A percentile compares a stretch with the other conserved stretches of the same genome.
Conservation (phyloP, 2,329 filamentous ascomycete genomes). For the Fusarium concolor region DNA sequence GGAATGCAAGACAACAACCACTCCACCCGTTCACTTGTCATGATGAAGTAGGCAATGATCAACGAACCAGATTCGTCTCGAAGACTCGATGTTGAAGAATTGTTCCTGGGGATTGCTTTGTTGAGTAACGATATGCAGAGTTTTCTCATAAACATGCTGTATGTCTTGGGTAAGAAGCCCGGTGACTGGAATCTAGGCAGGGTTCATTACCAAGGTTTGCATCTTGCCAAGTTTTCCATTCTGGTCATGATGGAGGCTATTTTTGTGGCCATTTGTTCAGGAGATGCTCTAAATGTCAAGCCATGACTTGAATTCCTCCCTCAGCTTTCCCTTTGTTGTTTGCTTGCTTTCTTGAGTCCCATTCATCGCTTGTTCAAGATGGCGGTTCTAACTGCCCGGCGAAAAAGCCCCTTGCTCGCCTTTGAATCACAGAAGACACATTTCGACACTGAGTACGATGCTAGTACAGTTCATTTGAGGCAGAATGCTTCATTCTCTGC, state of each 20-base stretch:
- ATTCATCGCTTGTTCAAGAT: neutral
- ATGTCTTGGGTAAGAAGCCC: neutral
- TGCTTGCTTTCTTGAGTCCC: neutral
- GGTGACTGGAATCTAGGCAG: no score
- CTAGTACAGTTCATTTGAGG: neutral
- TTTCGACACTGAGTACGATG: neutral
- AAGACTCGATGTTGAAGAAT: neutral
- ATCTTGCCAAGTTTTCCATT: no score
- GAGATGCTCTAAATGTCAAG: no score
- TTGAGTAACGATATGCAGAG: neutral
- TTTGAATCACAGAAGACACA: neutral
- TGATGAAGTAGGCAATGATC: neutral
- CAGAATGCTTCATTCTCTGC: slow-evolving; percentile 19
- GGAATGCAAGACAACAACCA: slow-evolving; percentile 7
- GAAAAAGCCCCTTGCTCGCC: neutral
- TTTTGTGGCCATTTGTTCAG: no score
- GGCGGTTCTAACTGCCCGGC: neutral
- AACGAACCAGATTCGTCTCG: neutral
- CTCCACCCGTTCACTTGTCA: neutral
- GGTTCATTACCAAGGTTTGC: no score
- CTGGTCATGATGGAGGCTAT: no score
- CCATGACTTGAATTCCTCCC: neutral
- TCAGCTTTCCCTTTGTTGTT: neutral
- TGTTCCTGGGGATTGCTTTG: slow-evolving; percentile 4
- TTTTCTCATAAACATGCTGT: neutral